These are phyloP conservation scores for Aphanomyces cochlioides DNA, from an alignment of 352 stramenopile species.

Conservation along the genomic window DNA sequence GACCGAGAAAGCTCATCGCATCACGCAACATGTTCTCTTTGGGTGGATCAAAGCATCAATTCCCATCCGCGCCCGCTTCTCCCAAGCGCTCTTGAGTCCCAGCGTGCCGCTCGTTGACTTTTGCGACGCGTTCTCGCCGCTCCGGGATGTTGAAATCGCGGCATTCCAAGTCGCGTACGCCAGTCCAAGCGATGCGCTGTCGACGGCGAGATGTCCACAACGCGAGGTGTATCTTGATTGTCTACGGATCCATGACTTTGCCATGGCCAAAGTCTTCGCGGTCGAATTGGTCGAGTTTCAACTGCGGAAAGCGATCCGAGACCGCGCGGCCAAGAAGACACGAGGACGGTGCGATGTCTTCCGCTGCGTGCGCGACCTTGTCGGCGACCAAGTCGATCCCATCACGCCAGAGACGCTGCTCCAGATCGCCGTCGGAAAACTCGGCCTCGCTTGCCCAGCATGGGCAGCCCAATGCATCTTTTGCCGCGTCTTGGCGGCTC, in stretches of 20 bases:
- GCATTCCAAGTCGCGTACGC: background rate
- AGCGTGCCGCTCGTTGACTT: background rate
- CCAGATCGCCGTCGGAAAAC: constrained; percentile 39
- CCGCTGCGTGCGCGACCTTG: constrained; percentile 33
- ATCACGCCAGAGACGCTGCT: constrained; percentile 37
- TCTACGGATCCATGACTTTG: background rate
- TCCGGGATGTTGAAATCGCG: background rate
- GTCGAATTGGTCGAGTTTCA: constrained; percentile 52
- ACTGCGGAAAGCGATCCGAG: constrained; percentile 37
- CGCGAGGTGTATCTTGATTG: background rate
- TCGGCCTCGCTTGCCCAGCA: constrained; percentile 33
- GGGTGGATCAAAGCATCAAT: background rate
- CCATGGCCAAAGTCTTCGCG: constrained; percentile 33
- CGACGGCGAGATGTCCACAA: no score
- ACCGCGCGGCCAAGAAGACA: constrained; percentile 30
- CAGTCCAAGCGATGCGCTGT: no score
- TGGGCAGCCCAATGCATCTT: constrained; percentile 40
- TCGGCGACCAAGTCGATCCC: constrained; percentile 3
- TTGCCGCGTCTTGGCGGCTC: constrained; percentile 31
- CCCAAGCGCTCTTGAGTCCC: background rate
- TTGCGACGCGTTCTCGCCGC: background rate
- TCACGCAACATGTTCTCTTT: constrained; percentile 19
- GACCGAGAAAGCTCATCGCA: background rate
- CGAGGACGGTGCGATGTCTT: constrained; percentile 39
- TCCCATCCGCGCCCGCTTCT: background rate